Evolutionary conservation across 352 stramenopile genomes (phyloP).

Genomic region (Hyaloperonospora arabidopsidis): DNA sequence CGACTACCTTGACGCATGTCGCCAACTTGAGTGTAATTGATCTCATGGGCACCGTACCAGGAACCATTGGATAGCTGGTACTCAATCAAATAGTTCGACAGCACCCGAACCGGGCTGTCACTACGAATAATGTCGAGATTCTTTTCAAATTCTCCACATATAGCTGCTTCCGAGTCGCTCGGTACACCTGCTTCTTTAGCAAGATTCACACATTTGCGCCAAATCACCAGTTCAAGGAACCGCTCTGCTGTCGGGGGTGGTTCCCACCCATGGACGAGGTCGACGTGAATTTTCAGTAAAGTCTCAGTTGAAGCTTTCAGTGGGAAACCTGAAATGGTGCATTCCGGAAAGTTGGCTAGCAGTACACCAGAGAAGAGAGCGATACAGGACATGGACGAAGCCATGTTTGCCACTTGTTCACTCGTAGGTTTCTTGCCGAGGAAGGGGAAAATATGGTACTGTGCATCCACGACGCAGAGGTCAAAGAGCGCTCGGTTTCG

Average conservation of each 20-base stretch:
- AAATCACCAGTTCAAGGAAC: slow-evolving; percentile 41
- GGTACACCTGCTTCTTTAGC: slow-evolving; percentile 33
- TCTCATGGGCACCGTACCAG: slow-evolving; percentile 24
- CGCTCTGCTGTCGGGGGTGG: slow-evolving; percentile 24
- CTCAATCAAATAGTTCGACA: slow-evolving; percentile 27
- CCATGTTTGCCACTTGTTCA: slow-evolving; percentile 30
- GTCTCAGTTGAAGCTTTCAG: slow-evolving; percentile 49
- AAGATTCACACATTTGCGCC: slow-evolving; percentile 45
- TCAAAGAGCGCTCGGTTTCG: slow-evolving; percentile 51
- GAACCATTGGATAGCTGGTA: slow-evolving; percentile 27
- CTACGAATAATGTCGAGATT: slow-evolving; percentile 31
- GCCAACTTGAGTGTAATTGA: slow-evolving; percentile 12
- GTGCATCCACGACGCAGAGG: slow-evolving; percentile 32
- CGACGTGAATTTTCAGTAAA: slow-evolving; percentile 48
- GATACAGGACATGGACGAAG: slow-evolving; percentile 32
- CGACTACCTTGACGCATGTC: slow-evolving; percentile 2
- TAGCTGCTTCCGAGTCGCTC: slow-evolving; percentile 36
- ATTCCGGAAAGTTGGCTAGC: slow-evolving; percentile 36
- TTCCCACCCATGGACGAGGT: slow-evolving; percentile 18
- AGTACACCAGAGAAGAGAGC: slow-evolving; percentile 44
- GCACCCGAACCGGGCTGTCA: slow-evolving; percentile 25
- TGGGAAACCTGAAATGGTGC: slow-evolving; percentile 41
- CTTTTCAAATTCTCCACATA: slow-evolving; percentile 38
- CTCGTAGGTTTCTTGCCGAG: slow-evolving; percentile 38
- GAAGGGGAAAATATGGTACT: slow-evolving; percentile 60